Conservation (phyloP, 192 early-diverging fungal genomes). For the Gaertneriomyces sp. region DNA sequence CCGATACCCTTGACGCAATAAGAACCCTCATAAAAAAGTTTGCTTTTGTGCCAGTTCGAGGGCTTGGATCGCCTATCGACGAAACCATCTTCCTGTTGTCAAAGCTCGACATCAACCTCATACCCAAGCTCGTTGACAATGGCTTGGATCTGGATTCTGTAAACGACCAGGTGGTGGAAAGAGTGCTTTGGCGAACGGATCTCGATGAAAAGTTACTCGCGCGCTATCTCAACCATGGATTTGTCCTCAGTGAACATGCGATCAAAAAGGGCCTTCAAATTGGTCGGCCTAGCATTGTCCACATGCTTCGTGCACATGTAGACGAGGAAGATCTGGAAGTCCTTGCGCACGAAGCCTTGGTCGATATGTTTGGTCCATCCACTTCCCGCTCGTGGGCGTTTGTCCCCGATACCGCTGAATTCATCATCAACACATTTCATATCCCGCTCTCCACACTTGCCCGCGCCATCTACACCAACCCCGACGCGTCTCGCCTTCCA, state of each 20-base stretch:
- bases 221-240: conserved; percentile 37
- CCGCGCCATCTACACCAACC: conserved; percentile 27
- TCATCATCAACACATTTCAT: conserved; percentile 27
- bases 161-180: conserved; percentile 45
- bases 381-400: conserved; percentile 39
- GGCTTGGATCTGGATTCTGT: conserved; percentile 36
- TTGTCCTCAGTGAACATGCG: conserved; percentile 27
- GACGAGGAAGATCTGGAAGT: conserved; percentile 16
- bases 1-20: conserved; percentile 18
- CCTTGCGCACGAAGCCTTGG: conserved; percentile 39
- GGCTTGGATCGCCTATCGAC: conserved; percentile 39
- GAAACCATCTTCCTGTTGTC: conserved; percentile 43
- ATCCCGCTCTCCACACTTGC: conserved; percentile 35
- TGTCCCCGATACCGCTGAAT: conserved; percentile 36
- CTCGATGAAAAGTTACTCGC: conserved; percentile 29
- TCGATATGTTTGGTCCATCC: conserved; percentile 50
- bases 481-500: conserved; percentile 13
- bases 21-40: conserved; percentile 25
- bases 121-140: conserved; percentile 30
- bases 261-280: conserved; percentile 47
- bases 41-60: conserved; percentile 38
- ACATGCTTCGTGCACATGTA: conserved; percentile 29
- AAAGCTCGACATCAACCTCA: conserved; percentile 34
- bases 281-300: conserved; percentile 30
- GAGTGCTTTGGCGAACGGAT: conserved; percentile 44